Conservation (phyloP, 2,329 filamentous ascomycete species). For the Chaetomium strumarium region DNA sequence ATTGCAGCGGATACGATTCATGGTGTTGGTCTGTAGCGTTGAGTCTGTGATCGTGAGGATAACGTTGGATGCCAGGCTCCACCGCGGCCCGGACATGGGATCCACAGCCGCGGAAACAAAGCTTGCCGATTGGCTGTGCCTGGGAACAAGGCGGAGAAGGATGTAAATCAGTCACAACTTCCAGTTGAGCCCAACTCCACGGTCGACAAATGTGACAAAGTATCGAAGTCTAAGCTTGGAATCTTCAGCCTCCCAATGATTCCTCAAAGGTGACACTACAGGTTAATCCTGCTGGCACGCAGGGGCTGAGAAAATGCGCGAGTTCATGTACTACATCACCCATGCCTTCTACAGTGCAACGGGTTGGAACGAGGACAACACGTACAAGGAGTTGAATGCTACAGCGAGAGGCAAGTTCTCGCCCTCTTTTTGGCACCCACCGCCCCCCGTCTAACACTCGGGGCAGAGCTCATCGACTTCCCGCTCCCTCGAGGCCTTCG, state of each 20-base stretch:
- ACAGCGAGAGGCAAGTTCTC: conserved; percentile 22
- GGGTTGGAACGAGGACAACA: conserved; percentile 28
- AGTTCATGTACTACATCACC: conserved; percentile 29
- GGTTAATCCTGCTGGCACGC: conserved; percentile 13
- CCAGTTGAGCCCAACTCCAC: background rate
- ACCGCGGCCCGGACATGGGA: too few relatives aligned
- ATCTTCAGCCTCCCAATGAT: conserved; percentile 11
- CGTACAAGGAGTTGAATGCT: conserved; percentile 27
- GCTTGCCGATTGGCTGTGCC: background rate
- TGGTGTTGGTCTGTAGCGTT: too few relatives aligned
- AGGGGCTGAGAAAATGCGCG: conserved; percentile 23
- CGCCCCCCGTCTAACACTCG: background rate
- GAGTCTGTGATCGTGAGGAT: background rate
- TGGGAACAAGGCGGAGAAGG: background rate
- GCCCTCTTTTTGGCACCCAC: background rate
- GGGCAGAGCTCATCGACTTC: conserved; percentile 76
- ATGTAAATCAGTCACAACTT: background rate
- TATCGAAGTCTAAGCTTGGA: background rate
- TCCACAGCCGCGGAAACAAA: too few relatives aligned
- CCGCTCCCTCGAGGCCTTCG: conserved; percentile 77
- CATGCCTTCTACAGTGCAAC: conserved; percentile 28
- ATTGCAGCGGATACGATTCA: too few relatives aligned
- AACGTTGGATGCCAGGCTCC: background rate
- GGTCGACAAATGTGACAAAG: background rate
- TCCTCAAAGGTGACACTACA: conserved; percentile 13